Evolutionary conservation across 371 early-diverging fungal species (phyloP), one percentile per base, ranked within the genome.

Genomic region (Mortierella sp.): DNA sequence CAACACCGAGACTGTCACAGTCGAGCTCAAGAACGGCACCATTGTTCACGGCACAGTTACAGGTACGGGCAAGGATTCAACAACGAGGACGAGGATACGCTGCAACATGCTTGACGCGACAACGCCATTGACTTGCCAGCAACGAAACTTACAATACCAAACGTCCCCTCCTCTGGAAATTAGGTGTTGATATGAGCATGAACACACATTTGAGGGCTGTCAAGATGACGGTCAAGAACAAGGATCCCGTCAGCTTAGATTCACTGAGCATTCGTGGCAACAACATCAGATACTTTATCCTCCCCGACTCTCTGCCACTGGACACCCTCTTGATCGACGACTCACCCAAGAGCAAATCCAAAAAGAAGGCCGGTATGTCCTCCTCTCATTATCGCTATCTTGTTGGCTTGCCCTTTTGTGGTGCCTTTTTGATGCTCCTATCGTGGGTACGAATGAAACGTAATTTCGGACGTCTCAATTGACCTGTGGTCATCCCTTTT

Each of bases 141-240:
- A 22, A 0, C 29, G 8, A 29, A 7, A 26, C 26, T 70, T 24
- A 29, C 41, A 1, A 39, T 34, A 39, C n/a, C 10, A 50, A 24
- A 50, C 26, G 24, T 34, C 3, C 48, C 4, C 0, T n/a, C 9
- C 19, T 37, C 66, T 48, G 29, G 6, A 43, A 37, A 37, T 2
- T 78, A 91, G 93, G 97, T 43, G 98, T 99, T 55, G 99, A 99
- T 85, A 97, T 99, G 97, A 94, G 95, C 87, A 99, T 99, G 99
- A 99, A 99, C 87, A 99, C 97, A 71, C 99, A 99, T 87, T 90
- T 99, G 87, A 98, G 98, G 85, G 94, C 95, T 24, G 99, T 99
- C 70, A 98, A 99, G 87, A 96, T 99, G 98, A 99, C 99, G 1
- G 94, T 98, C 41, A 94, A 95, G 86, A 94, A 93, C 88, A 94